phyloP scores from a whole-genome alignment of 371 early-diverging fungal species.

The Mortierella sp. region DNA sequence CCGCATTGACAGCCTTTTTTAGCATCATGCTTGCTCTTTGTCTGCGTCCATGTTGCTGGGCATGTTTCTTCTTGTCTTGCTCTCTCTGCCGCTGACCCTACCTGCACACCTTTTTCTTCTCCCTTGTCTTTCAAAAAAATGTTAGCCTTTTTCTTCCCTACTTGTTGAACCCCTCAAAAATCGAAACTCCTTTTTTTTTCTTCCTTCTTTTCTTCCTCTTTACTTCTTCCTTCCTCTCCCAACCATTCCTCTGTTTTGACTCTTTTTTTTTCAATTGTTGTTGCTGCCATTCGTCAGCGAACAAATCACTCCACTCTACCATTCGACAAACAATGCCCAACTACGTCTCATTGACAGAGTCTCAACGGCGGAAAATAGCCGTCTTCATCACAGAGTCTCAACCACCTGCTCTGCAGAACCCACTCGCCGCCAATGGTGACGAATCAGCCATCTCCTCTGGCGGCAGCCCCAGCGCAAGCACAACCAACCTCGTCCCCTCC shows the following conservation, averaged over 20 bases:
- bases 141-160: neutral
- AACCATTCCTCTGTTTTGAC: no score
- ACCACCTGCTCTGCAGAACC: slow-evolving; percentile 46
- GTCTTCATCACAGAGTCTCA: slow-evolving; percentile 58
- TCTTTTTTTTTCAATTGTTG: neutral
- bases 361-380: slow-evolving; percentile 54
- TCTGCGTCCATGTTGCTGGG: no score
- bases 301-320: neutral
- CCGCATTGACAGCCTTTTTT: no score
- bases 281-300: neutral
- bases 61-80: neutral
- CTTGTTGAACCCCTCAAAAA: neutral
- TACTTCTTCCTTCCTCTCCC: neutral
- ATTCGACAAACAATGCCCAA: slow-evolving; percentile 41
- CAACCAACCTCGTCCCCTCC: slow-evolving; percentile 19
- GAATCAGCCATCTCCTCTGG: slow-evolving; percentile 30
- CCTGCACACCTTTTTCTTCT: neutral
- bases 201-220: neutral
- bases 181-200: neutral
- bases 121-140: neutral
- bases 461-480: slow-evolving; percentile 34
- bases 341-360: slow-evolving; percentile 58
- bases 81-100: no score
- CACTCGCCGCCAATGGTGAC: slow-evolving; percentile 22
- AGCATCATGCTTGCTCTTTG: no score